Conservation (phyloP, 768 basidiomycete species). For the Russula ochroleuca region DNA sequence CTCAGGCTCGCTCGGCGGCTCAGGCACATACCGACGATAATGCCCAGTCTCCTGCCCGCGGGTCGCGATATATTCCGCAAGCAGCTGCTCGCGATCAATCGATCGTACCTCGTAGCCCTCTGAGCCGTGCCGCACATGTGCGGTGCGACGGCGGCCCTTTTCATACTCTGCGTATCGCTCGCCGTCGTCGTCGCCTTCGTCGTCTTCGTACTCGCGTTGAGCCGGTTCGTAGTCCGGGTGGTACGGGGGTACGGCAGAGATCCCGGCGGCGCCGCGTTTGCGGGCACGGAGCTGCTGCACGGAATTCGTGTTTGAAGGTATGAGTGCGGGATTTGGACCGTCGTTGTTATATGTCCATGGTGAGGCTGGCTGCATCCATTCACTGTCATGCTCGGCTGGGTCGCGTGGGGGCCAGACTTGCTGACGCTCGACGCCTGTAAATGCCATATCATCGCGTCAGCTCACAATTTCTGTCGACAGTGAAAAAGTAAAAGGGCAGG, state of each 20-base stretch:
- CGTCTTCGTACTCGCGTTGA: neutral
- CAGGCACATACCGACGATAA: slow-evolving; percentile 66
- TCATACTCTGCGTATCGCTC: slow-evolving; percentile 25
- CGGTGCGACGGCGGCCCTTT: neutral
- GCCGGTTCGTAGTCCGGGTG: slow-evolving; percentile 61
- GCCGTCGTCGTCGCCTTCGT: slow-evolving; percentile 28
- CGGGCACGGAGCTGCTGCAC: slow-evolving; percentile 24
- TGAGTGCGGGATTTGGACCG: slow-evolving; percentile 68
- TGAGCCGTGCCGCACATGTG: slow-evolving; percentile 59
- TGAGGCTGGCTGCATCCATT: slow-evolving; percentile 50
- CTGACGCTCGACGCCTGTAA: slow-evolving; percentile 18
- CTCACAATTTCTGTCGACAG: neutral
- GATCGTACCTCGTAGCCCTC: slow-evolving; percentile 77
- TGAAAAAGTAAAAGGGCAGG: neutral
- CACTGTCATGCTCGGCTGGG: slow-evolving; percentile 40
- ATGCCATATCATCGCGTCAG: slow-evolving; percentile 1
- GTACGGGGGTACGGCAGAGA: slow-evolving; percentile 62
- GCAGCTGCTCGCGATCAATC: slow-evolving; percentile 58
- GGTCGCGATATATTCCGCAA: slow-evolving; percentile 52
- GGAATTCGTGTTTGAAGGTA: slow-evolving; percentile 49
- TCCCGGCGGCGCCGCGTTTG: slow-evolving; percentile 31
- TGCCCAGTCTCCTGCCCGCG: slow-evolving; percentile 53
- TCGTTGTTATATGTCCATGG: slow-evolving; percentile 88
- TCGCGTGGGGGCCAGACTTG: slow-evolving; percentile 72
- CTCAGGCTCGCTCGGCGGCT: slow-evolving; percentile 40